A percentile compares a stretch with the other conserved stretches of the same genome.
These are phyloP conservation scores for Cryptococcus sp. DNA, from an alignment of 1,284 basidiomycete species.

Conservation along the genomic window DNA sequence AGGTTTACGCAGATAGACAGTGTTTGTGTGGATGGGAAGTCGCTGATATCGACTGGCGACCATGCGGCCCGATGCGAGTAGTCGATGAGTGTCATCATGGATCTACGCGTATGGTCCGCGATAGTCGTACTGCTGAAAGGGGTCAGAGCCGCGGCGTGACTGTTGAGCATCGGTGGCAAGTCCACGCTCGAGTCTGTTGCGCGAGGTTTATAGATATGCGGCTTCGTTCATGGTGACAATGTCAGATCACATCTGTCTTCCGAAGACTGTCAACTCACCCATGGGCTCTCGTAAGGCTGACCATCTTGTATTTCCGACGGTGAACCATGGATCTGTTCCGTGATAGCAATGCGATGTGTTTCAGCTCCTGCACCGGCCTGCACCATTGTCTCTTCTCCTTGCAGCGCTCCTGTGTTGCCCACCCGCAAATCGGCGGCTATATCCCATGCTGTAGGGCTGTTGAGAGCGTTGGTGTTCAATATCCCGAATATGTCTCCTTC, in stretches of 20 bases:
- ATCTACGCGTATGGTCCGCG: constrained; percentile 3
- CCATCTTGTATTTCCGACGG: constrained; percentile 20
- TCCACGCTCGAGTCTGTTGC: constrained; percentile 16
- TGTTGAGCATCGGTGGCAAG: constrained; percentile 4
- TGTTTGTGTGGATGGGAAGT: constrained; percentile 23
- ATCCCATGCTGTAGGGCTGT: constrained; percentile 6
- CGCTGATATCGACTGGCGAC: constrained; percentile 18
- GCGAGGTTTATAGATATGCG: constrained; percentile 22
- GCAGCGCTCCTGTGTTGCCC: too few relatives aligned
- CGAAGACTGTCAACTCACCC: constrained; percentile 10
- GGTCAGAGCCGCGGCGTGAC: background rate
- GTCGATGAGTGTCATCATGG: constrained; percentile 21
- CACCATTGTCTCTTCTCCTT: too few relatives aligned
- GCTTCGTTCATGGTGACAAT: constrained; percentile 4
- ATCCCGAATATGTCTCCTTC: constrained; percentile 19
- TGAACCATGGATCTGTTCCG: constrained; percentile 17
- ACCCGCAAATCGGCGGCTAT: background rate
- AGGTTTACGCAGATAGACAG: constrained; percentile 25
- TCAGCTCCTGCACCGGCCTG: background rate
- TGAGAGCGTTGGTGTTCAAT: constrained; percentile 17
- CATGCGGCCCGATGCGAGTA: constrained; percentile 23
- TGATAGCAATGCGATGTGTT: background rate
- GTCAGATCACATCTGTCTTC: too few relatives aligned
- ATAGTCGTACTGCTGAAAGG: background rate
- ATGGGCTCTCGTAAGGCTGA: constrained; percentile 19